Percentiles rank a stretch among this genome's conserved stretches.
Conservation (phyloP, 192 early-diverging fungal genomes). For the Lobosporangium transversale region DNA sequence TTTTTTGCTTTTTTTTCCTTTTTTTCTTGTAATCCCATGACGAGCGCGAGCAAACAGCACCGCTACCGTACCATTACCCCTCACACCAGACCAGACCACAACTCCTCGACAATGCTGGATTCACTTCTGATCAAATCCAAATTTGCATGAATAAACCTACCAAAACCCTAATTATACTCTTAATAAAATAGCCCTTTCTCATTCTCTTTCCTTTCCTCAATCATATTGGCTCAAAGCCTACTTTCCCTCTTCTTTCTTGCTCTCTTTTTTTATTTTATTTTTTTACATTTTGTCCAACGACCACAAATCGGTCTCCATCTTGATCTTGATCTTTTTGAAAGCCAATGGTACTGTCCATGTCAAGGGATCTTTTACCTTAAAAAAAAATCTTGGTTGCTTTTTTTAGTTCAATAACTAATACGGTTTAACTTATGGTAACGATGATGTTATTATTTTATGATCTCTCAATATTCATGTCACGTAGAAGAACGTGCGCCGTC, state of each 20-base stretch:
- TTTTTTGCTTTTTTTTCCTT: too few relatives aligned
- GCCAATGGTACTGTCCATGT: neutral
- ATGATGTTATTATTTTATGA: too few relatives aligned
- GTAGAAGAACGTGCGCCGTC: slow-evolving; percentile 32
- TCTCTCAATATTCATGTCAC: too few relatives aligned
- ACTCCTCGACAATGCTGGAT: slow-evolving; percentile 1
- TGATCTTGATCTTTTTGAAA: neutral
- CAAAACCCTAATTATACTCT: too few relatives aligned
- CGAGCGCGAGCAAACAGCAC: too few relatives aligned
- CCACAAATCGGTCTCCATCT: neutral
- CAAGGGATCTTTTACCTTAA: too few relatives aligned
- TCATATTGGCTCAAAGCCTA: neutral
- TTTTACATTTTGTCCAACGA: neutral
- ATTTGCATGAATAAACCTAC: slow-evolving; percentile 5
- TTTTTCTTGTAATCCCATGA: too few relatives aligned
- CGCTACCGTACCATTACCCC: too few relatives aligned
- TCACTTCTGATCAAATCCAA: neutral
- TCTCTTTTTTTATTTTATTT: neutral
- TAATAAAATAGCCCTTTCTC: neutral
- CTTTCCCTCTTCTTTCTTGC: neutral
- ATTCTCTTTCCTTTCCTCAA: neutral
- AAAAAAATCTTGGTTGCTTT: too few relatives aligned
- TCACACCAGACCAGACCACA: too few relatives aligned
- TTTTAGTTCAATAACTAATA: neutral
- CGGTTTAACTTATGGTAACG: neutral